Evolutionary conservation across 441 rosid genomes (phyloP).

Genomic region (Gossypium schwendimanii): DNA sequence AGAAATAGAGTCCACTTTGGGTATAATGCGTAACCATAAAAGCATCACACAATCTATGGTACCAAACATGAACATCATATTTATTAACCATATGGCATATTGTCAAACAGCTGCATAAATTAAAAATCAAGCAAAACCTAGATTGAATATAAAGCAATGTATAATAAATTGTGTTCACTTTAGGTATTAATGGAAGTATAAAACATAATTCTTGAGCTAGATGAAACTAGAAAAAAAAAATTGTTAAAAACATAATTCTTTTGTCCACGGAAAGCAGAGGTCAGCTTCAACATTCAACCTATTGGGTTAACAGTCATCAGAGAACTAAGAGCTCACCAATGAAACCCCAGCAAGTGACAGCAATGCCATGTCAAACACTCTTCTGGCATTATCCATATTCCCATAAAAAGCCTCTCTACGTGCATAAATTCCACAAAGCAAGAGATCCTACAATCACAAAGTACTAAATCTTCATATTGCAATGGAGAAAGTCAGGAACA

Average conservation of each 20-base stretch:
- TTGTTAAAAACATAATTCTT: neutral
- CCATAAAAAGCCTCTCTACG: conserved; percentile 79
- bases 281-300: conserved; percentile 2
- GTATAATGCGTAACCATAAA: neutral
- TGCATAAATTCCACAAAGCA: conserved; percentile 96
- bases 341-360: conserved; percentile 72
- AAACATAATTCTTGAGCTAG: neutral
- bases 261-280: conserved; percentile 4
- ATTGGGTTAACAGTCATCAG: conserved; percentile 3
- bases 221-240: neutral
- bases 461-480: conserved; percentile 4
- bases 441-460: conserved; percentile 52
- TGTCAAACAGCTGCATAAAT: neutral
- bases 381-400: conserved; percentile 80
- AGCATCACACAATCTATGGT: neutral
- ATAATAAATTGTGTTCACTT: neutral
- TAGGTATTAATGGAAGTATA: neutral
- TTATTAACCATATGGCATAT: neutral
- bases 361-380: conserved; percentile 91
- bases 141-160: neutral
- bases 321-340: conserved; percentile 36
- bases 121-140: neutral
- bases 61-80: neutral
- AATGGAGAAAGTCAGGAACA: neutral
- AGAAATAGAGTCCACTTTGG: neutral